Percentiles rank a stretch among this genome's conserved stretches.
Evolutionary conservation across 73 alveolate species (phyloP).

Genomic region (Effrenium voratum): DNA sequence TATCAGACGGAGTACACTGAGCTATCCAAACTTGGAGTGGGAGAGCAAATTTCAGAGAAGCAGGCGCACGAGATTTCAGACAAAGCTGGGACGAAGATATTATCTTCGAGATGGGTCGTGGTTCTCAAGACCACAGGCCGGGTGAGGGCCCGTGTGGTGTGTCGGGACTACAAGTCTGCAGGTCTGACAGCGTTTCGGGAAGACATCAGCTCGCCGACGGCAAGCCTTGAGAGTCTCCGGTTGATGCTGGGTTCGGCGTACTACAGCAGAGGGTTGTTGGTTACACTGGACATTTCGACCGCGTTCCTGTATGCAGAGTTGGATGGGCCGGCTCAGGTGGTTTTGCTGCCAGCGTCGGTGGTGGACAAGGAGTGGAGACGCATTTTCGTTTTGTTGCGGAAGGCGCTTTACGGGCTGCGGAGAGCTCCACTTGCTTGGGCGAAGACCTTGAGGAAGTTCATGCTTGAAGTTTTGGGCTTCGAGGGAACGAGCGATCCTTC

Average conservation of each 20-base stretch:
- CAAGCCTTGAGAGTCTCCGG: not conserved
- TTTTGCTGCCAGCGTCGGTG: not conserved
- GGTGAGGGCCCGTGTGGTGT: not conserved
- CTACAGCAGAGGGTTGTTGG: not conserved
- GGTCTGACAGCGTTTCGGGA: constrained; percentile 24
- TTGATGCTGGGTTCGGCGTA: not conserved
- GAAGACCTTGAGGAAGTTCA: not conserved
- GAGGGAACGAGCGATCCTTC: not conserved
- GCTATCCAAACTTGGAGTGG: not conserved
- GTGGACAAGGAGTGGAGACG: not conserved
- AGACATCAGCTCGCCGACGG: not conserved
- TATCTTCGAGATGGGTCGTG: not conserved
- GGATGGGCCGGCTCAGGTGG: not conserved
- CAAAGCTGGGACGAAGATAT: not conserved
- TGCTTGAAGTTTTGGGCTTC: not conserved
- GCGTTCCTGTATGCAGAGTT: constrained; percentile 12
- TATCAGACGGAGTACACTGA: not conserved
- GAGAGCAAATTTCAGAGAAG: not conserved
- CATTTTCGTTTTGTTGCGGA: not conserved
- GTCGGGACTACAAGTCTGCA: not conserved
- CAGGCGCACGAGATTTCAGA: not conserved
- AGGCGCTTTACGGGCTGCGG: not conserved
- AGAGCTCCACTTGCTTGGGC: not conserved
- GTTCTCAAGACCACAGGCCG: not conserved
- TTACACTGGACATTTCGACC: not conserved